These are phyloP conservation scores for Amyloporia xantha DNA, from an alignment of 768 basidiomycete genomes.

Conservation along the genomic window DNA sequence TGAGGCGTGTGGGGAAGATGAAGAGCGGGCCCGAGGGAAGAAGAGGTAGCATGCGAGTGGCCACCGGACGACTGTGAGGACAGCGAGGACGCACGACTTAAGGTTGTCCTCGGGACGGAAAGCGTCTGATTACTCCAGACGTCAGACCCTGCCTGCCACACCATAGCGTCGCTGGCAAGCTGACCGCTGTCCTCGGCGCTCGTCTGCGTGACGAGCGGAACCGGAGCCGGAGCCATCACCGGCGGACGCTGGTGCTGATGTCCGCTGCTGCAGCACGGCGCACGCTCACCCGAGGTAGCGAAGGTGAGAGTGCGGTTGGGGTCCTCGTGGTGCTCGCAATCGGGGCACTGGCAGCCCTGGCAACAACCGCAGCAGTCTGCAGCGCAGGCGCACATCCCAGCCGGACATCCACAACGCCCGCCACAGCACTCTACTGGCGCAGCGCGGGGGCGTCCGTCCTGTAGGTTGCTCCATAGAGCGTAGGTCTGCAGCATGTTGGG, in stretches of 20 bases:
- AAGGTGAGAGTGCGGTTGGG: conserved; percentile 22
- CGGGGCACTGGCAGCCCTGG: conserved; percentile 25
- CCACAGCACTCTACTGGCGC: conserved; percentile 23
- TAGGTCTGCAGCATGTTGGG: conserved; percentile 13
- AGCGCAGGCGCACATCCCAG: conserved; percentile 28
- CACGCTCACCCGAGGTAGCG: conserved; percentile 31
- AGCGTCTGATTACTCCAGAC: conserved; percentile 1
- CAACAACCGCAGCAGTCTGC: conserved; percentile 26
- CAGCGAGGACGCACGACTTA: conserved; percentile 14
- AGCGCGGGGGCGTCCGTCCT: conserved; percentile 1
- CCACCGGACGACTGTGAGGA: conserved; percentile 9
- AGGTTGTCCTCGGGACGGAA: conserved; percentile 4
- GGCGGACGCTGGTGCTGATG: background rate
- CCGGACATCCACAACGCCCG: conserved; percentile 29
- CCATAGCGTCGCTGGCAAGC: background rate
- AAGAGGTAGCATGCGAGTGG: conserved; percentile 6
- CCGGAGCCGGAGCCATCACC: background rate
- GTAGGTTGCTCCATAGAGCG: conserved; percentile 14
- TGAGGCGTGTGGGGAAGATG: background rate
- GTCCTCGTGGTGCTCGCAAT: conserved; percentile 17
- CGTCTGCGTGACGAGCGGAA: background rate
- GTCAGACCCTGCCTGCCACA: background rate
- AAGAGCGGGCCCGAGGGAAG: conserved; percentile 3
- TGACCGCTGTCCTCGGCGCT: too few relatives aligned
- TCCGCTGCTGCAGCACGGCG: conserved; percentile 16